phyloP scores from a whole-genome alignment of 2,329 filamentous ascomycete genomes.

The Westerdykella aurantiaca region DNA sequence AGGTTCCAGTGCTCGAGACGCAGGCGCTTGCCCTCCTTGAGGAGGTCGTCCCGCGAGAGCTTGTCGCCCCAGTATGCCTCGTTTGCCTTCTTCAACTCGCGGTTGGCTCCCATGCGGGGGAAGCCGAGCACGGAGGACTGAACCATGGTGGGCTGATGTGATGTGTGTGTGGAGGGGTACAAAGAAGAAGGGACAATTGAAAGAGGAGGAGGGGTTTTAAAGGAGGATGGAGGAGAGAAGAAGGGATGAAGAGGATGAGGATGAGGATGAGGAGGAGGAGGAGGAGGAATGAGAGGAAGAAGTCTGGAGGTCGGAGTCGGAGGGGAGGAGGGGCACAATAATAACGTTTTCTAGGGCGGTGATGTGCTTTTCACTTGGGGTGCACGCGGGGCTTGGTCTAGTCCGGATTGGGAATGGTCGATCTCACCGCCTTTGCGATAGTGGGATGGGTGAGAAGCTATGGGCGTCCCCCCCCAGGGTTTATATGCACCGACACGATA shows the following conservation, averaged over 20 bases:
- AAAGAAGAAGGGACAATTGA: conserved; percentile 3
- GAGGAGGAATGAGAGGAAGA: conserved; percentile 6
- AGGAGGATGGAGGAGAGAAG: neutral
- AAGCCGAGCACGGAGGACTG: conserved; percentile 82
- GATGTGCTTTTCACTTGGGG: conserved; percentile 33
- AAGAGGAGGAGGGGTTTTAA: conserved; percentile 1
- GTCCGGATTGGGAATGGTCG: conserved; percentile 1
- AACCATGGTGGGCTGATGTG: conserved; percentile 39
- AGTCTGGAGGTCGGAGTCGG: conserved; percentile 3
- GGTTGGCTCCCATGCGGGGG: conserved; percentile 95
- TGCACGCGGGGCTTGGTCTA: conserved; percentile 17
- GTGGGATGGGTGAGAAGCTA: no score
- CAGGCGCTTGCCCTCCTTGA: conserved; percentile 93
- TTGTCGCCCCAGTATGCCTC: conserved; percentile 98
- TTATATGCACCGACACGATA: no score
- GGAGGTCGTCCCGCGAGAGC: conserved; percentile 82
- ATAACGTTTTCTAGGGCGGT: conserved; percentile 14
- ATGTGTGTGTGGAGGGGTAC: conserved; percentile 5
- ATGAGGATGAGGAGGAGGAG: conserved; percentile 4
- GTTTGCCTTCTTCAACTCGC: conserved; percentile 99
- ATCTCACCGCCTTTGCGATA: conserved; percentile 4
- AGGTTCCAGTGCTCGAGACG: conserved; percentile 98
- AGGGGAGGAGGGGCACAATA: conserved; percentile 6
- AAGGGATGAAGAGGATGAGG: neutral
- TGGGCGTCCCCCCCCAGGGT: no score